Evolutionary conservation across 2,329 filamentous ascomycete genomes (phyloP), one percentile per base, ranked within the genome.

Genomic region (Aspergillus amoenus): DNA sequence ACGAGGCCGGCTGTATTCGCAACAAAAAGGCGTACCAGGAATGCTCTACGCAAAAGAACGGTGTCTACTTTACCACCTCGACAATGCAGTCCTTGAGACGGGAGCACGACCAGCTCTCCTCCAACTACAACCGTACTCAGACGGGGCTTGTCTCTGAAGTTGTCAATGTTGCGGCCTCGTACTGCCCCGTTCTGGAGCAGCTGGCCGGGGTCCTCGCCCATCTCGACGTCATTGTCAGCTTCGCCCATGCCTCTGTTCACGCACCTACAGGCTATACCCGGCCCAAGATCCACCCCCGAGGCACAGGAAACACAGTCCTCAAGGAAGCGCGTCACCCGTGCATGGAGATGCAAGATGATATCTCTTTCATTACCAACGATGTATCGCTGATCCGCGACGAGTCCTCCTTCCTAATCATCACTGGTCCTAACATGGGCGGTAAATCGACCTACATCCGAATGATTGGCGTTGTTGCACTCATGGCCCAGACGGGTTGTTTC

Each of bases 381-480:
- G 91, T 97, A 21, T 86, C 87, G 52, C 85, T 99, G 39, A 82
- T 85, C 5, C 87, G 92, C 8, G 87, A 88, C 56, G 82, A 84
- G 47, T 96, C 91, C 0, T 92, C 93, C 3, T 97, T 99, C 76
- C 82, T 97, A 40, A 93, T 97, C 78, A 97, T 97, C 71, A 97
- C 93, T 0, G 94, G 94, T 0, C 94, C 94, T 50, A 99, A 99
- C 76, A 99, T 99, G 94, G 95, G 94, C 65, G 94, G 94, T 66
- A 99, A 99, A 78, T 96, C 91, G 8, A 99, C 93, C 0, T 99
- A 97, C 73, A 99, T 99, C 70, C 89, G 95, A 17, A 94, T 97
- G 73, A 95, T 96, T 21, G 94, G 93, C 32, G 94, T 97, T 52
- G 94, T 99, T 59, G 93, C 94, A 1, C 83, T 99, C 37, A 96